Percentiles rank a stretch among this genome's conserved stretches.
Evolutionary conservation across 164 flowering plant species (phyloP).

Genomic region (Litsea cubeba): DNA sequence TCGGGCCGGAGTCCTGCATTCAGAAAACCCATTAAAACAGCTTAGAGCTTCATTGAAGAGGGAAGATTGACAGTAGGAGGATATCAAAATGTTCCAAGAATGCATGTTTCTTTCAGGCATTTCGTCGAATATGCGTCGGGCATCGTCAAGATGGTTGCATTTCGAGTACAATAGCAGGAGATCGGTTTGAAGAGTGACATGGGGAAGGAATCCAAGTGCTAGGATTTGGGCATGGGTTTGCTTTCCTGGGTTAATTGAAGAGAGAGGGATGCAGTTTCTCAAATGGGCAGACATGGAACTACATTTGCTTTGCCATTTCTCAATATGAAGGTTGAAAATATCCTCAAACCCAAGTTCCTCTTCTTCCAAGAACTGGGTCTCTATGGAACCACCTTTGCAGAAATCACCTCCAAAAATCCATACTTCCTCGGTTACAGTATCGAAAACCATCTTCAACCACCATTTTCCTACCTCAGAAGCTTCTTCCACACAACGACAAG

Average conservation of each 20-base stretch:
- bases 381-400: slow-evolving; percentile 1
- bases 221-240: slow-evolving; percentile 43
- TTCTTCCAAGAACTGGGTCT: slow-evolving; percentile 11
- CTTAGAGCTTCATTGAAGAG: slow-evolving; percentile 22
- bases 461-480: not conserved
- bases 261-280: slow-evolving; percentile 23
- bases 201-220: slow-evolving; percentile 26
- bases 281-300: slow-evolving; percentile 31
- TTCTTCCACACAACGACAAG: slow-evolving; percentile 2
- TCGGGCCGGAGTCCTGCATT: slow-evolving; percentile 36
- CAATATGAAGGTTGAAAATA: not conserved
- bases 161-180: slow-evolving; percentile 38
- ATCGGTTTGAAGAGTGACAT: slow-evolving; percentile 47
- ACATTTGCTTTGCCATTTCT: slow-evolving; percentile 15
- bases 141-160: slow-evolving; percentile 27
- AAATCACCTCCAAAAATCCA: not conserved
- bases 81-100: slow-evolving; percentile 56
- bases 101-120: slow-evolving; percentile 46
- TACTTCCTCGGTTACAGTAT: not conserved
- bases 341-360: slow-evolving; percentile 10
- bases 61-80: slow-evolving; percentile 28
- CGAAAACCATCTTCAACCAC: not conserved
- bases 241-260: slow-evolving; percentile 26
- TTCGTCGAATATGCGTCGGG: slow-evolving; percentile 35
- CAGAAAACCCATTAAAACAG: slow-evolving; percentile 25